Evolutionary conservation across 257 asterid genomes (phyloP).

Genomic region (Knoxia roxburghii): DNA sequence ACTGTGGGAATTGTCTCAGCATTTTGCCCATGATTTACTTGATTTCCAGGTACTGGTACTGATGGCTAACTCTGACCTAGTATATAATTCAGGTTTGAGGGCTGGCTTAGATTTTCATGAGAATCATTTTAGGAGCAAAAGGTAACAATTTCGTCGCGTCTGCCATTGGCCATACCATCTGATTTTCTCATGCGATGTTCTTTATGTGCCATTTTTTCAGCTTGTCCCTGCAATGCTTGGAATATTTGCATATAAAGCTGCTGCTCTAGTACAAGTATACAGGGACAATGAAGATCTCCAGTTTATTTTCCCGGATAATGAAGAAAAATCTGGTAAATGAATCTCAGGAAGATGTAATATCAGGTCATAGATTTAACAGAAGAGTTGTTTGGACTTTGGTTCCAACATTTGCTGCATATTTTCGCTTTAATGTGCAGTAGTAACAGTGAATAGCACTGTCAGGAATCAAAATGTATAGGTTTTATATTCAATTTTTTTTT

Average conservation of each 20-base stretch:
- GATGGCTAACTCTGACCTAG: not conserved
- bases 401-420: too few species aligned
- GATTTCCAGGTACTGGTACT: slow-evolving; percentile 61
- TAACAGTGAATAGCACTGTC: too few species aligned
- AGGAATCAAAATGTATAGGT: too few species aligned
- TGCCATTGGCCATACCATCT: not conserved
- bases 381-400: too few species aligned
- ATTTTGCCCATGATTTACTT: slow-evolving; percentile 47
- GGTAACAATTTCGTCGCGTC: not conserved
- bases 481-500: too few species aligned
- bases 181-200: not conserved
- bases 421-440: too few species aligned
- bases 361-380: slow-evolving; percentile 6
- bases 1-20: slow-evolving; percentile 85
- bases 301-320: slow-evolving; percentile 60
- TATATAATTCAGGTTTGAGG: not conserved
- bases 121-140: too few species aligned
- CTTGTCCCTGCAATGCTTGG: slow-evolving; percentile 90
- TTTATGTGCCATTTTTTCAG: slow-evolving; percentile 36
- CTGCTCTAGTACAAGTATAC: slow-evolving; percentile 90
- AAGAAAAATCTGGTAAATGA: slow-evolving; percentile 38
- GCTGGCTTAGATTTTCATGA: not conserved
- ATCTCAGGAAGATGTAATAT: slow-evolving; percentile 7
- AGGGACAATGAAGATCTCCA: slow-evolving; percentile 92
- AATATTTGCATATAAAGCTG: slow-evolving; percentile 93